Base-by-base conservation (phyloP, 1,139 yeast genomes). In the Geotrichum bryndzae region DNA sequence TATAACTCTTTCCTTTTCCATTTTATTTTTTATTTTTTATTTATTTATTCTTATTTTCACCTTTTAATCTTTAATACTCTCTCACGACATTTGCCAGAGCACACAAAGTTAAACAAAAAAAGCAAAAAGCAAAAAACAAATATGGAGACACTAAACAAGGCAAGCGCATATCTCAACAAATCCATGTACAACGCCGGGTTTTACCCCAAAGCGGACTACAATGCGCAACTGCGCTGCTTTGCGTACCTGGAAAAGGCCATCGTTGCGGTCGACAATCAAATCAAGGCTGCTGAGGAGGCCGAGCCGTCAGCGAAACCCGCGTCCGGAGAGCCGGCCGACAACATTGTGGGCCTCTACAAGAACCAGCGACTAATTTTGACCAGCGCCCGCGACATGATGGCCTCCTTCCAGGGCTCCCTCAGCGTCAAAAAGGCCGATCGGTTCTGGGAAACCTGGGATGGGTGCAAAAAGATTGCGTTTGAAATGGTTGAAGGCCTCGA, bases 151-250 rank as follows among this genome's bases (percentile, higher is more conserved):
- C 48, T 55, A 52, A 52, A 55, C 25, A 55, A 55, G 18, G 53
- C 52, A 7, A 23, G 15, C 33, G 13, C 33, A 8, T 61, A 66
- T 33, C 45, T 64, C 15, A 68, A 70, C 52, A 69, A 68, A 52
- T 54, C 67, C 46, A 58, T 65, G 7, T 71, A 68, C 66, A 58
- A 56, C 33, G 68, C 69, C 13, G 75, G 75, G 29, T 63, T 65
- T 57, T 69, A 71, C 57, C 73, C 75, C 22, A 35, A 59, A 13
- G 59, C 65, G 25, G 76, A 73, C 58, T 70, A 69, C 18, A 63
- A 46, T 4, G 76, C 76, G 4, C 76, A 73, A 63, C 58, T 56
- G 29, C 66, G 74, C 2, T 73, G 76, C 69, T 70, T 59, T 61
- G 64, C 63, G 7, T 72, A 67, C 63, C 67, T 73, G 15, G 50